Conservation (phyloP, 345 rosid species). For the Salix brachista region DNA sequence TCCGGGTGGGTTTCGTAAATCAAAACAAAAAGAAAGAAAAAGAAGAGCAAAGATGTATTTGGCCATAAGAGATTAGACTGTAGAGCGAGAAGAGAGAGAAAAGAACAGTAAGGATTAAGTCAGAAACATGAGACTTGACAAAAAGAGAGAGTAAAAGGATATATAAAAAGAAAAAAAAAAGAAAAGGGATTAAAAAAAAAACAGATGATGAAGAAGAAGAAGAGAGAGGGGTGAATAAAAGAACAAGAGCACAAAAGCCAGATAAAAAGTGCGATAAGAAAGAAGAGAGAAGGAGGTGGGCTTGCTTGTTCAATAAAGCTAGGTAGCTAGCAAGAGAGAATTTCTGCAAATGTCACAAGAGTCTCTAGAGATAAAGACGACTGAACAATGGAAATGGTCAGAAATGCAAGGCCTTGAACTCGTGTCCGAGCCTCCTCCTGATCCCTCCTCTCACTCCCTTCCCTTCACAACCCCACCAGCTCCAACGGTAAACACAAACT, state of each 20-base stretch:
- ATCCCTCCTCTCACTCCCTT: constrained; percentile 18
- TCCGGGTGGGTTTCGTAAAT: too few relatives aligned
- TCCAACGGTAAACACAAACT: constrained; percentile 8
- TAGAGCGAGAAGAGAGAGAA: background rate
- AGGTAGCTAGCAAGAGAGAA: constrained; percentile 1
- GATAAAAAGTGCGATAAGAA: constrained; percentile 38
- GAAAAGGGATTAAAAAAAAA: background rate
- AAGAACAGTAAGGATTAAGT: constrained; percentile 1
- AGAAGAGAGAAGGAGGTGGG: constrained; percentile 22
- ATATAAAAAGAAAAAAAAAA: background rate
- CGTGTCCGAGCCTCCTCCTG: constrained; percentile 33
- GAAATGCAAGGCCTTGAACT: constrained; percentile 99
- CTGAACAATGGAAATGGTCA: constrained; percentile 94
- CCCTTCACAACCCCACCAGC: constrained; percentile 28
- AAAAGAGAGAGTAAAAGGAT: constrained; percentile 8
- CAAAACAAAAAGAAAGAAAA: background rate
- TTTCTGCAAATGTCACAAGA: constrained; percentile 78
- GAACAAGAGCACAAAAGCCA: constrained; percentile 29
- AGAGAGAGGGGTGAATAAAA: background rate
- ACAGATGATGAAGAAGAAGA: background rate
- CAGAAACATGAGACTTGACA: constrained; percentile 19
- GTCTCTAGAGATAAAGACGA: constrained; percentile 57
- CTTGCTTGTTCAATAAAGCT: constrained; percentile 35
- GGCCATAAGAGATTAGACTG: background rate
- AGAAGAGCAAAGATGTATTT: too few relatives aligned